Conservation (phyloP, 78 protist genomes). For the slime mould (Dictyostelium discoideum) region dicty_2.7 NC_007088.5:2323001-2323500, state of each 20-base stretch:
- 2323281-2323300: not conserved
- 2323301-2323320: too few relatives aligned
- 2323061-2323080: constrained; percentile 13
- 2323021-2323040: not conserved
- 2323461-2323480: constrained; percentile 2
- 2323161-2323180: constrained; percentile 61
- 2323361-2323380: not conserved
- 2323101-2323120: constrained; percentile 51
- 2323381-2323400: not conserved
- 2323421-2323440: not conserved
- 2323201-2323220: constrained; percentile 16
- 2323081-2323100: constrained; percentile 20
- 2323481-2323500: constrained; percentile 3
- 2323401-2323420: not conserved
- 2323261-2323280: not conserved
- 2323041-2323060: not conserved
- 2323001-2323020: not conserved
- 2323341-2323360: not conserved
- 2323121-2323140: constrained; percentile 51
- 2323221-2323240: not conserved
- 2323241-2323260: not conserved
- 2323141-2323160: constrained; percentile 48
- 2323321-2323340: not conserved
- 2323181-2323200: constrained; percentile 46
- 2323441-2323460: constrained; percentile 2